phyloP scores from a whole-genome alignment of 352 stramenopile species.

The Pythium insidiosum region DNA sequence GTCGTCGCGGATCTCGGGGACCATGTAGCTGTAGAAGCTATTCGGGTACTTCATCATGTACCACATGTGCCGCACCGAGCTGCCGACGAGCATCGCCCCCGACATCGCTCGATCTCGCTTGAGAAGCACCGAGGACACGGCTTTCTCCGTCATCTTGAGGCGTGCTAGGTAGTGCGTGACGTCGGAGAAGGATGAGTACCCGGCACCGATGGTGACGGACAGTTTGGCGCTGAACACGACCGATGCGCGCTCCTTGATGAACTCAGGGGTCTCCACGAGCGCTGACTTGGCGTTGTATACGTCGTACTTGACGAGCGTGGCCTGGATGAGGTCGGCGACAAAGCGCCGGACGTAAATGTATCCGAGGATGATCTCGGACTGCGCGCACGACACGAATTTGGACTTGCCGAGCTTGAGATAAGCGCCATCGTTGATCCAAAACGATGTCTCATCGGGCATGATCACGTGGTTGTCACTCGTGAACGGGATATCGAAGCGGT shows the following conservation, averaged over 20 bases:
- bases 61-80: slow-evolving; percentile 19
- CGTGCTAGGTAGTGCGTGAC: slow-evolving; percentile 1
- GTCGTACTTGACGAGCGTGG: slow-evolving; percentile 9
- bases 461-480: too few species aligned
- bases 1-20: too few species aligned
- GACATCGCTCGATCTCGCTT: slow-evolving; percentile 23
- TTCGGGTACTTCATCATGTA: slow-evolving; percentile 21
- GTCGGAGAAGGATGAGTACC: background rate
- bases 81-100: slow-evolving; percentile 8
- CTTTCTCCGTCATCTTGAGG: slow-evolving; percentile 11
- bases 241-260: slow-evolving; percentile 8
- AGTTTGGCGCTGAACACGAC: background rate
- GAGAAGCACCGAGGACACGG: slow-evolving; percentile 1
- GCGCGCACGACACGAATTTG: slow-evolving; percentile 21
- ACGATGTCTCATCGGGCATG: slow-evolving; percentile 12
- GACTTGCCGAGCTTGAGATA: slow-evolving; percentile 8
- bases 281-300: background rate
- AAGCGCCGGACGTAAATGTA: slow-evolving; percentile 23
- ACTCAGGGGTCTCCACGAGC: slow-evolving; percentile 1
- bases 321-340: slow-evolving; percentile 20
- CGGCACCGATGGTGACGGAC: background rate
- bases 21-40: slow-evolving; percentile 25
- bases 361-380: slow-evolving; percentile 9
- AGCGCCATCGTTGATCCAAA: slow-evolving; percentile 10
- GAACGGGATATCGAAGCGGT: slow-evolving; percentile 15